Evolutionary conservation across 2,329 filamentous ascomycete genomes (phyloP), one percentile per base, ranked within the genome.

Genomic region (Leptographium lundbergii): DNA sequence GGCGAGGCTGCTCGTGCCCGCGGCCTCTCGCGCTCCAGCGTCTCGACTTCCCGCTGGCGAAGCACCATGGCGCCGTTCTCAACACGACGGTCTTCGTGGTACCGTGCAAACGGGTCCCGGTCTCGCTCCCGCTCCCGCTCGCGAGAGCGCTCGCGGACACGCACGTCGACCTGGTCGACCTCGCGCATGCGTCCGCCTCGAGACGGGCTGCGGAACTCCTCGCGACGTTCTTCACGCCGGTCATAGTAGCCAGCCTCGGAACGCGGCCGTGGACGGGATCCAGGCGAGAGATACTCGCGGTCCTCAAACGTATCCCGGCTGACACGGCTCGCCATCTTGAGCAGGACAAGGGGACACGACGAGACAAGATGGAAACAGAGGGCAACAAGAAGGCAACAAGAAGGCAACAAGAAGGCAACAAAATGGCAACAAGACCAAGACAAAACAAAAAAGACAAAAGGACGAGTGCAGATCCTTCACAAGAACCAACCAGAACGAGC

Each of bases 11-110:
- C 45, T 57, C 74, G 75, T 57, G 74, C 73, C 57, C 78, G 72
- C 10, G 45, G 36, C n/a, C 36, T 70, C 68, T 50, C 24, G 14
- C 73, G 71, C 67, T 82, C 79, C 61, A 79, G 66, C 0, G 76
- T 80, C 70, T 82, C 80, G 56, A 81, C 72, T 59, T 82, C 79
- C 53, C 79, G 75, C 64, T 77, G 71, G 57, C 80, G 76, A 54
- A 83, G 73, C 22, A 83, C 80, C 65, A 83, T 68, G 45, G 75
- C 73, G 3, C 79, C 79, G 29, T 74, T 69, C 5, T 82, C 79
- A 29, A 68, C 60, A 32, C 63, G 68, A 5, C 60, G 61, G 48
- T 81, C 78, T 2, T 80, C 76, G 56, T 78, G 75, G 65, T 81
- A 82, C 57, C 74, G 71, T 3, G 77, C 78, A 50, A 75, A 71